Conservation (phyloP, 2,329 filamentous ascomycete genomes). For the Dactylellina drechsleri region DNA sequence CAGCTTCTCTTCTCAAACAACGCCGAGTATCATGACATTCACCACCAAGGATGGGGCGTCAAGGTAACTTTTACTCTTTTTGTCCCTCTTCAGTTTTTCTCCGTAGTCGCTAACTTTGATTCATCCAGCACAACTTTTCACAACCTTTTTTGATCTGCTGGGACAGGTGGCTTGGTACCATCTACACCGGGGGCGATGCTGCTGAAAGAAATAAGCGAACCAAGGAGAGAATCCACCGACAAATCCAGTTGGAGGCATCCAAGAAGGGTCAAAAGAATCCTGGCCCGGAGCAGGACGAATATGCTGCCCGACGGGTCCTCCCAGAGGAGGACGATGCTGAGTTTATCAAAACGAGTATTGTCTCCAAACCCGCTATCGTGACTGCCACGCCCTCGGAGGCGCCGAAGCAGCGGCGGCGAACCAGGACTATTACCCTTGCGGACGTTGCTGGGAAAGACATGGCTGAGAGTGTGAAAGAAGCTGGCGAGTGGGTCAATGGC, state of each 20-base stretch:
- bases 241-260: conserved; percentile 25
- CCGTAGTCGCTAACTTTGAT: conserved; percentile 17
- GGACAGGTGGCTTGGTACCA: conserved; percentile 83
- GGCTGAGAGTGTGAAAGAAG: conserved; percentile 51
- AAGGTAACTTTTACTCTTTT: conserved; percentile 66
- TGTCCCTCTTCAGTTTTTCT: no score
- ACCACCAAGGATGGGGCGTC: conserved; percentile 99
- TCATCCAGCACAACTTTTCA: conserved; percentile 76
- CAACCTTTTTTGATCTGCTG: conserved; percentile 97
- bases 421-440: conserved; percentile 45
- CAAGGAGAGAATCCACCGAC: conserved; percentile 49
- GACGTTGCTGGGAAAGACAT: conserved; percentile 49
- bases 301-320: conserved; percentile 36
- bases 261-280: conserved; percentile 14
- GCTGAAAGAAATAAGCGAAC: conserved; percentile 65
- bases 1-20: conserved; percentile 95
- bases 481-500: conserved; percentile 51
- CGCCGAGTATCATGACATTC: conserved; percentile 94
- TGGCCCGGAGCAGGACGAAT: conserved; percentile 20
- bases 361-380: conserved; percentile 21
- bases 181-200: conserved; percentile 74
- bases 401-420: conserved; percentile 36
- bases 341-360: conserved; percentile 47
- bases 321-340: conserved; percentile 44
- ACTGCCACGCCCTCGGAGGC: conserved; percentile 6